Conservation (phyloP, 2,329 filamentous ascomycete genomes). For the Aspergillus sp. region DNA sequence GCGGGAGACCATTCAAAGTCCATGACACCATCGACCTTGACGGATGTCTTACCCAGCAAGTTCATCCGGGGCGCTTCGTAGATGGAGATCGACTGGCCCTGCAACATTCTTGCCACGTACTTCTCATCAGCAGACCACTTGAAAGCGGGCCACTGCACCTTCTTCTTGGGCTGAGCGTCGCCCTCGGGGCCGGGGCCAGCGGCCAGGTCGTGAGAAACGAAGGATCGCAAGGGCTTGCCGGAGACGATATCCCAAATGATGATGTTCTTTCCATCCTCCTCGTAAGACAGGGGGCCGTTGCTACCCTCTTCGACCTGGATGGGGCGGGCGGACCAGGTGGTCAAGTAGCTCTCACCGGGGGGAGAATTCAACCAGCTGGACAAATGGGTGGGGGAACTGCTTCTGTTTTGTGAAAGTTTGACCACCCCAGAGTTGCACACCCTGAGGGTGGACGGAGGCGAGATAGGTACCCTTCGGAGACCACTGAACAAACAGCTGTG, state of each 20-base stretch:
- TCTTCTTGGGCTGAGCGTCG: conserved; percentile 72
- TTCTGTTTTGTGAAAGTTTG: conserved; percentile 83
- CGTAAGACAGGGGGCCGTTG: conserved; percentile 75
- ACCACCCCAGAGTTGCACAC: conserved; percentile 96
- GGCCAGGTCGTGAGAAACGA: conserved; percentile 75
- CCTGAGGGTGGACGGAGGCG: conserved; percentile 90
- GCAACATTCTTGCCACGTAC: conserved; percentile 88
- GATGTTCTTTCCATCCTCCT: conserved; percentile 99
- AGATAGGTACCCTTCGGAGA: conserved; percentile 91
- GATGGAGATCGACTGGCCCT: conserved; percentile 81
- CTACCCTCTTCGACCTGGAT: conserved; percentile 81
- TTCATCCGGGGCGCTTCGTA: conserved; percentile 89
- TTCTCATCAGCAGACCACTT: conserved; percentile 99
- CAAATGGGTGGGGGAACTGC: conserved; percentile 90
- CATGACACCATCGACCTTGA: conserved; percentile 95
- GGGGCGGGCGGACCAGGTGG: conserved; percentile 93
- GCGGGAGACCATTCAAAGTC: conserved; percentile 98
- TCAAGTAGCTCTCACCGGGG: conserved; percentile 88
- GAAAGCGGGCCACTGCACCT: conserved; percentile 97
- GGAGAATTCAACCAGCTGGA: conserved; percentile 95
- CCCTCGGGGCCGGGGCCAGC: conserved; percentile 53
- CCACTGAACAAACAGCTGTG: conserved; percentile 97
- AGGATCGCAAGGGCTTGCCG: conserved; percentile 83
- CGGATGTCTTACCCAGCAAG: conserved; percentile 79
- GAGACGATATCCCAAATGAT: conserved; percentile 97